Evolutionary conservation across 352 stramenopile species (phyloP).

Genomic region (Globisporangium splendens): DNA sequence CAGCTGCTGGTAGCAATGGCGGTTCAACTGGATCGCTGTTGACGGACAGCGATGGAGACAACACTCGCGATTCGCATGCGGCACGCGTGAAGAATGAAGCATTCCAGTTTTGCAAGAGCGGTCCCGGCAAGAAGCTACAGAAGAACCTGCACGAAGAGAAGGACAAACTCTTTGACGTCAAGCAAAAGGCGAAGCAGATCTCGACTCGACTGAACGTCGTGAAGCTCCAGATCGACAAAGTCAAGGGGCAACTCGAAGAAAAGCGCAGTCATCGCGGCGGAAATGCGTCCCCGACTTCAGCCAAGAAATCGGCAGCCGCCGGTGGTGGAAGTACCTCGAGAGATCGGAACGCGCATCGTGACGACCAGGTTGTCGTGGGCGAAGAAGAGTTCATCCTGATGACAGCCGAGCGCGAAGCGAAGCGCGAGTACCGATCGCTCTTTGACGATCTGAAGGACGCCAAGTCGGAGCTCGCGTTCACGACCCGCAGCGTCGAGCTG

Average conservation of each 20-base stretch:
- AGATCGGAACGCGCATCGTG: conserved; percentile 26
- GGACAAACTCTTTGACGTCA: conserved; percentile 63
- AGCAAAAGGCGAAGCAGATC: conserved; percentile 71
- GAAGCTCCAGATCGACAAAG: conserved; percentile 75
- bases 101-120: conserved; percentile 65
- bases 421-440: conserved; percentile 80
- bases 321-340: neutral
- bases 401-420: conserved; percentile 78
- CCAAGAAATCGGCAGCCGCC: conserved; percentile 1
- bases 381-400: conserved; percentile 92
- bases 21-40: too few relatives aligned
- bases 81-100: conserved; percentile 57
- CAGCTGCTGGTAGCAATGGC: too few relatives aligned
- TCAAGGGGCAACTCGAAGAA: conserved; percentile 54
- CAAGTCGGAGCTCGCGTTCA: conserved; percentile 64
- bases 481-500: conserved; percentile 62
- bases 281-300: conserved; percentile 5
- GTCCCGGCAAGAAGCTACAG: conserved; percentile 56
- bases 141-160: conserved; percentile 69
- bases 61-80: conserved; percentile 10
- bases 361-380: conserved; percentile 76
- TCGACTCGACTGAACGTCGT: conserved; percentile 68
- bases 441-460: conserved; percentile 85
- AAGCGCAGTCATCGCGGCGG: conserved; percentile 43
- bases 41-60: conserved; percentile 14